A percentile compares a stretch with the other conserved stretches of the same genome.
phyloP scores from a whole-genome alignment of 23 red algal species.

The Pyropia yezoensis region DNA sequence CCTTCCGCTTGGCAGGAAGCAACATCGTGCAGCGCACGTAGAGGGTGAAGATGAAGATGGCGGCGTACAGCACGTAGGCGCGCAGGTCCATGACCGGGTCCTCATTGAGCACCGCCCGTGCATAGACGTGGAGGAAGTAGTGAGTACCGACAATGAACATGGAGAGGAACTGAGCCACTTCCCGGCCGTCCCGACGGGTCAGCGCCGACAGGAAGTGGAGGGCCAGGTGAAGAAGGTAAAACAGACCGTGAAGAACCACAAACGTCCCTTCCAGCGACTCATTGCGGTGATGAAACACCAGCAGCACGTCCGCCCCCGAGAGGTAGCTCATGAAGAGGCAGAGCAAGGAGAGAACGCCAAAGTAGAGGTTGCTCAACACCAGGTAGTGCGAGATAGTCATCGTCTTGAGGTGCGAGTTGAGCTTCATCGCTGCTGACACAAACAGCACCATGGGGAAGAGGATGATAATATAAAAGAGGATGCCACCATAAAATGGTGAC shows the following conservation, averaged over 20 bases:
- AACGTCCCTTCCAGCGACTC: slow-evolving; percentile 36
- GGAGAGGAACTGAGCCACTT: slow-evolving; percentile 46
- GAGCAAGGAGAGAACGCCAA: slow-evolving; percentile 36
- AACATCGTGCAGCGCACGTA: slow-evolving; percentile 33
- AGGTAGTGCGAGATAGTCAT: slow-evolving; percentile 48
- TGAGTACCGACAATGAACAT: slow-evolving; percentile 56
- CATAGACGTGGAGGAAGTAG: slow-evolving; percentile 57
- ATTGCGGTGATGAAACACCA: slow-evolving; percentile 49
- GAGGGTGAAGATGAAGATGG: slow-evolving; percentile 44
- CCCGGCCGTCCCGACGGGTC: slow-evolving; percentile 28
- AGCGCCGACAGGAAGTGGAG: slow-evolving; percentile 43
- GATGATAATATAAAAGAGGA: slow-evolving; percentile 56
- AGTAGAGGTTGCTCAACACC: slow-evolving; percentile 50
- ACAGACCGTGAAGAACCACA: slow-evolving; percentile 45
- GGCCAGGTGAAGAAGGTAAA: slow-evolving; percentile 40
- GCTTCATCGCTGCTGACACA: slow-evolving; percentile 27
- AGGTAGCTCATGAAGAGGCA: slow-evolving; percentile 44
- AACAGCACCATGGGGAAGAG: slow-evolving; percentile 29
- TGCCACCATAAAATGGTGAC: slow-evolving; percentile 50
- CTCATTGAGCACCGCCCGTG: slow-evolving; percentile 43
- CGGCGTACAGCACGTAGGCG: slow-evolving; percentile 40
- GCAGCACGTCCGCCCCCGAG: slow-evolving; percentile 36
- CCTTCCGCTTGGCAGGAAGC: too few species aligned
- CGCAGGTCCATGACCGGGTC: slow-evolving; percentile 53
- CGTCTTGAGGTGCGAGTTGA: slow-evolving; percentile 34